Evolutionary conservation across 139 green algal species (phyloP).

Genomic region (Mesostigma viride): DNA sequence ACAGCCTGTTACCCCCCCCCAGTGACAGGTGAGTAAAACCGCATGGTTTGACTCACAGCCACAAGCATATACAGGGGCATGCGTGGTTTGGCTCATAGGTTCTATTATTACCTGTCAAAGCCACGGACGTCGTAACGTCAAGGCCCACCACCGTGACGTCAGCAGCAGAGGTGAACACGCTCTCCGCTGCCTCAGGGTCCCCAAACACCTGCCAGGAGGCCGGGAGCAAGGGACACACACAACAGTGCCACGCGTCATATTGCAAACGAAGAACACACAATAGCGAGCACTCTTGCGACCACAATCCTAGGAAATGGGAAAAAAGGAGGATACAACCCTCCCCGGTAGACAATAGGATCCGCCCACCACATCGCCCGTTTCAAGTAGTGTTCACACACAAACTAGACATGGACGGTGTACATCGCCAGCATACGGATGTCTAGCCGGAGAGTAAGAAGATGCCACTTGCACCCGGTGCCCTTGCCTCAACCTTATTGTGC

Average conservation of each 20-base stretch:
- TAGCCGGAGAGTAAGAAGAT: too few species aligned
- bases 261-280: neutral
- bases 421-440: too few species aligned
- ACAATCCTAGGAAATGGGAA: too few species aligned
- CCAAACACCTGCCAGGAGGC: conserved; percentile 22
- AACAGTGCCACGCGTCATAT: neutral
- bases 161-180: conserved; percentile 28
- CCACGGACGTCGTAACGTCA: conserved; percentile 32
- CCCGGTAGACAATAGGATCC: too few species aligned
- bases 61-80: neutral
- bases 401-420: too few species aligned
- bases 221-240: neutral
- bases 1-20: neutral
- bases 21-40: neutral
- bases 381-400: too few species aligned
- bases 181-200: conserved; percentile 36
- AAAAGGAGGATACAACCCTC: too few species aligned
- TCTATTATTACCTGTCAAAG: conserved; percentile 21
- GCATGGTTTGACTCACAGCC: neutral
- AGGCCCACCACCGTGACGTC: conserved; percentile 24
- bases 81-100: too few species aligned
- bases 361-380: too few species aligned
- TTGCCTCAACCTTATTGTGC: too few species aligned
- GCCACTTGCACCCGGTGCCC: too few species aligned
- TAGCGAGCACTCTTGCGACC: neutral